Conservation (phyloP, 2,329 filamentous ascomycete genomes). For the Botrytis hyacinthi region DNA sequence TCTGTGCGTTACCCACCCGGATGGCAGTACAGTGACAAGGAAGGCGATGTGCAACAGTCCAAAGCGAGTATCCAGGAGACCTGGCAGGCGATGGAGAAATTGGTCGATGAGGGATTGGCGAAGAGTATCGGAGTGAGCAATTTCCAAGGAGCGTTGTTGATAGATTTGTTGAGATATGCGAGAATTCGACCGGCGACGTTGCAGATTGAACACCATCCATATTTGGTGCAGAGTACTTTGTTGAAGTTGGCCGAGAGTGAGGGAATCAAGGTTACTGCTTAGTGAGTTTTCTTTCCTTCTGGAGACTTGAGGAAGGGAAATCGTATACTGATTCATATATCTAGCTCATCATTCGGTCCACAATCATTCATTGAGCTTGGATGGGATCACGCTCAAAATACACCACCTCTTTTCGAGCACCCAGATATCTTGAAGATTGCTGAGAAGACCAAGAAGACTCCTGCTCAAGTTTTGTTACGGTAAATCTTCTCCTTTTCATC, state of each 20-base stretch:
- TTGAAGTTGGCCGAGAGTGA: slow-evolving; percentile 67
- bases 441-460: slow-evolving; percentile 66
- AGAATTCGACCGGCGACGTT: slow-evolving; percentile 71
- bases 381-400: slow-evolving; percentile 64
- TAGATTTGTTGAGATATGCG: slow-evolving; percentile 77
- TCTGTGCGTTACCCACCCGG: slow-evolving; percentile 75
- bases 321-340: neutral
- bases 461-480: slow-evolving; percentile 73
- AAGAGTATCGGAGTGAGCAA: slow-evolving; percentile 79
- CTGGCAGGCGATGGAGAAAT: slow-evolving; percentile 75
- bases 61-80: slow-evolving; percentile 77
- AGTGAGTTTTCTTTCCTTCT: slow-evolving; percentile 40
- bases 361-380: slow-evolving; percentile 75
- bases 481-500: neutral
- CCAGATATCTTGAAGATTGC: slow-evolving; percentile 63
- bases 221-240: slow-evolving; percentile 73
- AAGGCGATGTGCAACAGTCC: slow-evolving; percentile 57
- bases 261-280: slow-evolving; percentile 74
- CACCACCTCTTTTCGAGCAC: slow-evolving; percentile 70
- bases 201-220: slow-evolving; percentile 89
- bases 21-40: slow-evolving; percentile 66
- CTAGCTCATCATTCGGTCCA: slow-evolving; percentile 71
- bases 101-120: slow-evolving; percentile 67
- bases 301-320: neutral
- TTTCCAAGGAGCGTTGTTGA: slow-evolving; percentile 74